Evolutionary conservation across 73 alveolate genomes (phyloP).

Genomic region (Paramecium caudatum): DNA sequence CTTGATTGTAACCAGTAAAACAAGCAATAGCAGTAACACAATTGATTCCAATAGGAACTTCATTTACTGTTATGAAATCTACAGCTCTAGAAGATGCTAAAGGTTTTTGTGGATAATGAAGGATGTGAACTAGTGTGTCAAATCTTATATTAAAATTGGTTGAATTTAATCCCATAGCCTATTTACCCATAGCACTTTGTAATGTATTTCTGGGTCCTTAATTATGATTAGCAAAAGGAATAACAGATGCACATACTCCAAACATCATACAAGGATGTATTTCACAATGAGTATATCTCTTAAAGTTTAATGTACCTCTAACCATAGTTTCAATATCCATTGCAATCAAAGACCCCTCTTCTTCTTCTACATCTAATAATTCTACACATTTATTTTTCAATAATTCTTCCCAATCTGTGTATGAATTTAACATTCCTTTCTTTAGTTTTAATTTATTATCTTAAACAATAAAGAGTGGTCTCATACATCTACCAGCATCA

Average conservation of each 20-base stretch:
- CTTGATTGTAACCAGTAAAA: conserved; percentile 99
- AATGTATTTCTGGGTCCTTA: conserved; percentile 98
- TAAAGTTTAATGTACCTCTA: conserved; percentile 31
- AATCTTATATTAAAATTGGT: conserved; percentile 96
- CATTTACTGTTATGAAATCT: conserved; percentile 77
- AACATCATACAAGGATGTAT: conserved; percentile 99
- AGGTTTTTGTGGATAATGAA: conserved; percentile 98
- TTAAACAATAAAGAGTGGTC: conserved; percentile 94
- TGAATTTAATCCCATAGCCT: conserved; percentile 99
- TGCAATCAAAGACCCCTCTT: conserved; percentile 99
- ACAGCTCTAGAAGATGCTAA: conserved; percentile 77
- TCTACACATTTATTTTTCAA: conserved; percentile 95
- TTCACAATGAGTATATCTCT: conserved; percentile 99
- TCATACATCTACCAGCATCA: conserved; percentile 98
- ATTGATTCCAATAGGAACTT: conserved; percentile 82
- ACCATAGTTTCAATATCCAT: conserved; percentile 88
- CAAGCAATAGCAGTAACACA: conserved; percentile 99
- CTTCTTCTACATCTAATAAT: conserved; percentile 99
- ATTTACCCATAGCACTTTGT: conserved; percentile 99
- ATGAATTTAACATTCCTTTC: conserved; percentile 23
- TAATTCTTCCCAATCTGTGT: conserved; percentile 86
- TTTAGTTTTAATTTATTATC: conserved; percentile 79
- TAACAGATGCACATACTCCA: conserved; percentile 99
- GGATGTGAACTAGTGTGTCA: conserved; percentile 99
- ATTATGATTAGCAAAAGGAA: conserved; percentile 99